Conservation (phyloP, 306 rosid species). For the Rubus idaeus region DNA sequence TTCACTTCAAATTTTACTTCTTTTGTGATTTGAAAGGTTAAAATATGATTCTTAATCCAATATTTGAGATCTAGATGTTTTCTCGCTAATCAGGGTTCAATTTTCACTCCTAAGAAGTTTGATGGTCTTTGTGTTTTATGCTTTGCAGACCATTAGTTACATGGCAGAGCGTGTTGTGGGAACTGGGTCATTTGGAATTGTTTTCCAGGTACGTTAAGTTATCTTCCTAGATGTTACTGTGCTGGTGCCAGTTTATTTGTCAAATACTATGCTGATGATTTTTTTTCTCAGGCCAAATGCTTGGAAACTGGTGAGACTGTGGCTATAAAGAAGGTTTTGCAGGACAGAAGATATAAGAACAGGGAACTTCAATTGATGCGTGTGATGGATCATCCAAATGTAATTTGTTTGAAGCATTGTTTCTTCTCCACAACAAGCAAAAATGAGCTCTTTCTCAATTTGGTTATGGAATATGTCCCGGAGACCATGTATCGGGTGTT, state of each 20-base stretch:
- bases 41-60: neutral
- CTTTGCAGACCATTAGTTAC: constrained; percentile 88
- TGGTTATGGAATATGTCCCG: constrained; percentile 98
- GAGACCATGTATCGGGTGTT: constrained; percentile 83
- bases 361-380: constrained; percentile 97
- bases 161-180: constrained; percentile 97
- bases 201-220: constrained; percentile 68
- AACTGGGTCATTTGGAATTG: constrained; percentile 90
- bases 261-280: constrained; percentile 5
- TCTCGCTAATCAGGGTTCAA: neutral
- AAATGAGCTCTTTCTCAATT: constrained; percentile 87
- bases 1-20: neutral
- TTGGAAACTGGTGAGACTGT: constrained; percentile 92
- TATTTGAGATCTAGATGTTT: constrained; percentile 7
- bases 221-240: constrained; percentile 10
- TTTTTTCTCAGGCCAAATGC: constrained; percentile 73
- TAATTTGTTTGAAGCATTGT: constrained; percentile 86
- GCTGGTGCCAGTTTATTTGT: neutral
- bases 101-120: constrained; percentile 26
- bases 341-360: constrained; percentile 85
- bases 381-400: constrained; percentile 95
- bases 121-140: constrained; percentile 23
- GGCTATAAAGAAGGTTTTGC: constrained; percentile 93
- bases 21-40: constrained; percentile 16
- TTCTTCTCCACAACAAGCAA: constrained; percentile 92